phyloP scores from a whole-genome alignment of 768 basidiomycete species.

The Lyophyllum atratum region DNA sequence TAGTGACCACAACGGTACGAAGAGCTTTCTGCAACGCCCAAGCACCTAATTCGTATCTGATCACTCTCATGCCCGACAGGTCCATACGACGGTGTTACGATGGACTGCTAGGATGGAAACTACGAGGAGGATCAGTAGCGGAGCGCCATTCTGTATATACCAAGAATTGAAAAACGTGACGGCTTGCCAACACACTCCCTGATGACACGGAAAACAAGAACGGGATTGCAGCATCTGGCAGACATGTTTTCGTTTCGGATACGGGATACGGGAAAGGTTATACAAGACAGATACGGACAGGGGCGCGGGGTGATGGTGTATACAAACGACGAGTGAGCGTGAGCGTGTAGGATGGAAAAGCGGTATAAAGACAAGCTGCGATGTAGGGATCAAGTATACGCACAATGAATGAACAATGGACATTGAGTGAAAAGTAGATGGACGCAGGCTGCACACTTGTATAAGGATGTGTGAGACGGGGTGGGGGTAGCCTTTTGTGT shows the following conservation, averaged over 20 bases:
- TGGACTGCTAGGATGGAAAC: too few relatives aligned
- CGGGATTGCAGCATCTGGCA: not conserved
- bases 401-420: not conserved
- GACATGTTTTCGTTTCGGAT: not conserved
- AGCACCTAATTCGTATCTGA: too few relatives aligned
- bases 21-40: too few relatives aligned
- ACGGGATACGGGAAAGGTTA: not conserved
- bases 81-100: too few relatives aligned
- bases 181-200: not conserved
- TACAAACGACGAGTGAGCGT: not conserved
- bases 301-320: not conserved
- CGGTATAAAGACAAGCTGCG: too few relatives aligned
- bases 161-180: too few relatives aligned
- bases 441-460: not conserved
- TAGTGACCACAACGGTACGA: too few relatives aligned
- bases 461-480: too few relatives aligned
- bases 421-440: not conserved
- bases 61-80: too few relatives aligned
- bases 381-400: not conserved
- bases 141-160: too few relatives aligned
- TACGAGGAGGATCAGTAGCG: too few relatives aligned
- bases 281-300: not conserved
- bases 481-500: too few relatives aligned
- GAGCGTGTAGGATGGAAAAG: not conserved
- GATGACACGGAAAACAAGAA: not conserved